These are phyloP conservation scores for Glycine tomentella DNA, from an alignment of 306 rosid species.

Conservation along the genomic window DNA sequence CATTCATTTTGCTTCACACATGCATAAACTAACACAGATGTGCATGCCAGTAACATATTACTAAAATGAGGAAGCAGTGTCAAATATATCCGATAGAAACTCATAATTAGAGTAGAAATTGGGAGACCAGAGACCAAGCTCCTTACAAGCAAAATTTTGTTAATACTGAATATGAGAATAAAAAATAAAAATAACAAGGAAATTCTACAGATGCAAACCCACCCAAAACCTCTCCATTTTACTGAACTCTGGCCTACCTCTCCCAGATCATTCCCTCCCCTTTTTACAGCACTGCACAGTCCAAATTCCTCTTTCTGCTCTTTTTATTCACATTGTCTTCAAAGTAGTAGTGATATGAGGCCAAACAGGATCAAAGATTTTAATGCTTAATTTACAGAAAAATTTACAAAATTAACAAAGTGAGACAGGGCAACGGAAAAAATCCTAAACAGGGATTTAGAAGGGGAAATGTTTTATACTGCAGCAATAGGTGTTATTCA, in stretches of 20 bases:
- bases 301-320: too few relatives aligned
- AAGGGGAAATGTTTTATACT: not conserved
- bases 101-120: slow-evolving; percentile 1
- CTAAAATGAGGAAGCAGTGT: slow-evolving; percentile 8
- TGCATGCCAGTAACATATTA: slow-evolving; percentile 24
- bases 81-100: slow-evolving; percentile 15
- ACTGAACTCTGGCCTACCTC: too few relatives aligned
- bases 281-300: too few relatives aligned
- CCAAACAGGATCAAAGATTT: not conserved
- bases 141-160: not conserved
- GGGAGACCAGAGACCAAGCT: slow-evolving; percentile 1
- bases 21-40: slow-evolving; percentile 3
- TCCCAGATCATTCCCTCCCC: too few relatives aligned
- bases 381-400: slow-evolving; percentile 1
- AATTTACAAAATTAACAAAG: not conserved
- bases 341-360: slow-evolving; percentile 5
- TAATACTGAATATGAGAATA: not conserved
- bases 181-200: not conserved
- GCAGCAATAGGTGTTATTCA: too few relatives aligned
- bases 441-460: not conserved
- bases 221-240: too few relatives aligned
- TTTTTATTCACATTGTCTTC: not conserved
- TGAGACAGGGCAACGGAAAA: too few relatives aligned
- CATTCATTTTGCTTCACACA: slow-evolving; percentile 28
- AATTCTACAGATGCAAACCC: not conserved